These are phyloP conservation scores for Apiospora saccharicola DNA, from an alignment of 2,329 filamentous ascomycete species.

Conservation along the genomic window DNA sequence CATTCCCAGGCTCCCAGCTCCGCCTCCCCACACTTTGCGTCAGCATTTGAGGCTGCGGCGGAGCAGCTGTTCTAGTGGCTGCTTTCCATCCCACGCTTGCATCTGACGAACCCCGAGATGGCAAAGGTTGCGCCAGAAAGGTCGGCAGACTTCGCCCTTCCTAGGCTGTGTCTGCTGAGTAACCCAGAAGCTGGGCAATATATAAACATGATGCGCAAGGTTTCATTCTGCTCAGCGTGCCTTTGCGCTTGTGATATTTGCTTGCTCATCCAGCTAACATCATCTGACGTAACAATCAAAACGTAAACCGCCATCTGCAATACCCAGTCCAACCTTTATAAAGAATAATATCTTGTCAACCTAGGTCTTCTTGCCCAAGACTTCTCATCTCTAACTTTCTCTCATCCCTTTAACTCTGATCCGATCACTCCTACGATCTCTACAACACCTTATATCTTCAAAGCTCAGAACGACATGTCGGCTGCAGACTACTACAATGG, in stretches of 20 bases:
- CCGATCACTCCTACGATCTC: background rate
- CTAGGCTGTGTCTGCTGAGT: slow-evolving; percentile 10
- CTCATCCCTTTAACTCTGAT: background rate
- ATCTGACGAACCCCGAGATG: background rate
- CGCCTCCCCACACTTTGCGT: slow-evolving; percentile 16
- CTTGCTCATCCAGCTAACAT: background rate
- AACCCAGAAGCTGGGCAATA: slow-evolving; percentile 15
- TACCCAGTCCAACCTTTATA: background rate
- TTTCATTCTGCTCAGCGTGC: slow-evolving; percentile 3
- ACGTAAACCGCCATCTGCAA: background rate
- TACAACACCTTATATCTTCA: background rate
- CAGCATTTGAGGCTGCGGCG: slow-evolving; percentile 11
- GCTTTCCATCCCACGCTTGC: background rate
- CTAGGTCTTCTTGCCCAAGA: background rate
- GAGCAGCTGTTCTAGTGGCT: background rate
- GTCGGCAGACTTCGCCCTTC: background rate
- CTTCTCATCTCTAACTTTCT: background rate
- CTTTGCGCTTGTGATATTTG: slow-evolving; percentile 3
- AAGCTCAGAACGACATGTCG: slow-evolving; percentile 33
- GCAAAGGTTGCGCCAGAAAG: background rate
- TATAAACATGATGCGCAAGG: slow-evolving; percentile 15
- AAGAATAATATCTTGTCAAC: background rate
- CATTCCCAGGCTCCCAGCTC: background rate
- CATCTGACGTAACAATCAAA: background rate
- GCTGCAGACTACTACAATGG: slow-evolving; percentile 42